Percentiles rank a stretch among this genome's conserved stretches.
Evolutionary conservation across 2,329 filamentous ascomycete genomes (phyloP).

Genomic region (Chaetomium strumarium): DNA sequence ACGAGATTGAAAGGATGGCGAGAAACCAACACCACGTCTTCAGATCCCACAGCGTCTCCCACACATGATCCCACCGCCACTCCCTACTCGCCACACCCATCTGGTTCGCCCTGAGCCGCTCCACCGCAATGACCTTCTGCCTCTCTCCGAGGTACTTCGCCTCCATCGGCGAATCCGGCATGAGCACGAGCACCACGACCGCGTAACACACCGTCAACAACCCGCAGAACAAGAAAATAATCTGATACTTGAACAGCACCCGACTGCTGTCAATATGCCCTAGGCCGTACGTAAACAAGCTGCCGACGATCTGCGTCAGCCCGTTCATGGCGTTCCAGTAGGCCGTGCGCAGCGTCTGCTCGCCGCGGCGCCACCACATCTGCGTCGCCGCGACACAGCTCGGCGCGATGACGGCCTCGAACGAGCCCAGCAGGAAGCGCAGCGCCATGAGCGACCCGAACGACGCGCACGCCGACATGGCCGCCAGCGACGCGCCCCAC

Average conservation of each 20-base stretch:
- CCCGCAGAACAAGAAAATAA: constrained; percentile 45
- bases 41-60: constrained; percentile 33
- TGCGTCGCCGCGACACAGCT: constrained; percentile 48
- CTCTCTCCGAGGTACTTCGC: constrained; percentile 50
- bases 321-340: constrained; percentile 53
- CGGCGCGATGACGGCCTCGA: constrained; percentile 46
- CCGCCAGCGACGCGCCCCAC: constrained; percentile 46
- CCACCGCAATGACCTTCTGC: constrained; percentile 48
- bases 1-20: constrained; percentile 49
- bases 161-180: constrained; percentile 59
- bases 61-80: constrained; percentile 39
- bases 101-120: constrained; percentile 49
- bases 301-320: constrained; percentile 49
- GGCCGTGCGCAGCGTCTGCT: constrained; percentile 44
- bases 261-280: constrained; percentile 42
- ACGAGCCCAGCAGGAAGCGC: constrained; percentile 41
- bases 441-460: constrained; percentile 42
- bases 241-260: constrained; percentile 36
- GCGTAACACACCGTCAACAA: constrained; percentile 47
- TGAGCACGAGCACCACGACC: constrained; percentile 46
- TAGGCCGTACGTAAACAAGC: constrained; percentile 47
- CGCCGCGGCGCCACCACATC: constrained; percentile 49
- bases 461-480: constrained; percentile 46
- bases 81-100: constrained; percentile 35
- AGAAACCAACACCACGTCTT: constrained; percentile 38